Base-by-base conservation (phyloP, 2,329 filamentous ascomycete species). In the Aspergillus clavatus region DNA sequence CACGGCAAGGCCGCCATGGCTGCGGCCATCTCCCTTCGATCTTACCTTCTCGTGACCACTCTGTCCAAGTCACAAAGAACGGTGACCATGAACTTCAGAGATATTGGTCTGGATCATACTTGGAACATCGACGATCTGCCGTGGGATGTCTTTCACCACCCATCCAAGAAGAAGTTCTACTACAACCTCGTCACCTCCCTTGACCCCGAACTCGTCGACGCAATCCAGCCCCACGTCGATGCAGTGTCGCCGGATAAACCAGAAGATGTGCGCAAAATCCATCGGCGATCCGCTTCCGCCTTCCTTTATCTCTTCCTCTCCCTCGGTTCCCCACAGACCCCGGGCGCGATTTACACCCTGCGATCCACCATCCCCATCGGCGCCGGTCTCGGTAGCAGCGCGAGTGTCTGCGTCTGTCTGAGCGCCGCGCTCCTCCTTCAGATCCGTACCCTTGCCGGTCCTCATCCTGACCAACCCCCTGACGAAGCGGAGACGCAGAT, bases 1-100 rank as follows among this genome's bases (percentile, higher is more conserved):
- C 83, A 98, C 63, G 90, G 90, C 63, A 97, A 96, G 84, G 83
- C 89, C 56, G 91, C 93, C 47, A 91, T 98, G 68, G 93, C 93
- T 42, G 94, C 93, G 19, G 85, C 93, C 23, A 94, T 98, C 47
- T 95, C 93, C 22, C 79, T 98, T 22, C 86, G 93, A 57, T 97
- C 93, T 36, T 98, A 97, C 67, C 86, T 98, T 40, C 89, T 95
- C 60, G 91, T 97, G 63, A 95, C 90, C 12, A 87, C 91, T 11
- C 81, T 95, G 38, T 94, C 89, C 52, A 96, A 96, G 72, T 94
- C 89, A 33, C 87, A 86, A 63, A 83, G 89, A 48, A 95, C 86
- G 11, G 83, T 98, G 40, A 87, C 87, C 2, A 75, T 98, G 44
- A 85, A 85, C 59, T 97, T 98, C 66, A 84, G 89, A 49, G 93